These are phyloP conservation scores for Ceratocystis cacaofunesta DNA, from an alignment of 2,329 filamentous ascomycete genomes.

Conservation along the genomic window DNA sequence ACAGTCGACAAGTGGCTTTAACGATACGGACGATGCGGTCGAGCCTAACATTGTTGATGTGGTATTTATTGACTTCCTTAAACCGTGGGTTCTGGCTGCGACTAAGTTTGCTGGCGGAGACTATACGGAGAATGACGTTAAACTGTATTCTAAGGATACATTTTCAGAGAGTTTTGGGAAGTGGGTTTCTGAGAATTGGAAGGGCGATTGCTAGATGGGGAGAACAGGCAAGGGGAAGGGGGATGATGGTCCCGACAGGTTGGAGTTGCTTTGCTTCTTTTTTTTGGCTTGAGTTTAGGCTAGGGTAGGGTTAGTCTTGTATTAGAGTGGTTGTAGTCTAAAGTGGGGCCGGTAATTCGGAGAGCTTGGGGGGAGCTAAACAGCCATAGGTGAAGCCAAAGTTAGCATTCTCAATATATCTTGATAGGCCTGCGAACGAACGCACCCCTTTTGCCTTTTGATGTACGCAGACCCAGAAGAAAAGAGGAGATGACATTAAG, in stretches of 20 bases:
- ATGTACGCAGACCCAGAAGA: too few relatives aligned
- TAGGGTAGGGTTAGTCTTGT: neutral
- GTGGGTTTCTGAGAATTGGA: conserved; percentile 48
- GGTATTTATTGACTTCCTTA: conserved; percentile 82
- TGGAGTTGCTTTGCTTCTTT: too few relatives aligned
- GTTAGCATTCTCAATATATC: neutral
- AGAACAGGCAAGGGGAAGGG: neutral
- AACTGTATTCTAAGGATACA: conserved; percentile 37
- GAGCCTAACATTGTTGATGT: conserved; percentile 66
- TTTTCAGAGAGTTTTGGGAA: conserved; percentile 40
- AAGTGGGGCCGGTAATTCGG: neutral
- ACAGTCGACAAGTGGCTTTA: conserved; percentile 51
- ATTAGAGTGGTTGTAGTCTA: neutral
- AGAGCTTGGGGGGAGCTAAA: too few relatives aligned
- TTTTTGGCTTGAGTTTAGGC: neutral
- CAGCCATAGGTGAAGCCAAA: neutral
- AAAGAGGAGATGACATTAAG: too few relatives aligned
- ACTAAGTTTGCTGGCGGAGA: conserved; percentile 45
- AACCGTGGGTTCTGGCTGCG: conserved; percentile 65
- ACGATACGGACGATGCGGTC: conserved; percentile 26
- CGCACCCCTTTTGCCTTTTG: too few relatives aligned
- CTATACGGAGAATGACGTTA: conserved; percentile 34
- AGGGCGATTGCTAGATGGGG: conserved; percentile 28
- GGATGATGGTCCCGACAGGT: neutral
- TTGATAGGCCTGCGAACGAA: too few relatives aligned